Percentiles rank a stretch among this genome's conserved stretches.
Evolutionary conservation across 495 filamentous ascomycete species (phyloP).

Genomic region (Penicillium nucicola): DNA sequence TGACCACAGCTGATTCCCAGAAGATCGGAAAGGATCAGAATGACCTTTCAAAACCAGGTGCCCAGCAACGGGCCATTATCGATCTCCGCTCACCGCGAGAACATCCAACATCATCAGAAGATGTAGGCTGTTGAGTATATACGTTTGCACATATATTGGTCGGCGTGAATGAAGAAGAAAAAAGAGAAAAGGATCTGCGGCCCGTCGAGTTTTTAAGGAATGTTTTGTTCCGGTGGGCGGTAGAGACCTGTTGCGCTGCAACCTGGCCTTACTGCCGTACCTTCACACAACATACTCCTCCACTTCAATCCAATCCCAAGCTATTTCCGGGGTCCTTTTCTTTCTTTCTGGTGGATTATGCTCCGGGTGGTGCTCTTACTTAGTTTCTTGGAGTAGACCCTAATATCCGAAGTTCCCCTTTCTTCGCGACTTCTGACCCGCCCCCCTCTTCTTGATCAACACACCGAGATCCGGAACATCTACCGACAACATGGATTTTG

Average conservation of each 20-base stretch:
- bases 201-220: slow-evolving; percentile 34
- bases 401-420: slow-evolving; percentile 10
- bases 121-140: slow-evolving; percentile 60
- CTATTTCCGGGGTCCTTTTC: slow-evolving; percentile 16
- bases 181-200: slow-evolving; percentile 23
- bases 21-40: slow-evolving; percentile 61
- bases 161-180: slow-evolving; percentile 48
- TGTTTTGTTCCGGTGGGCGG: slow-evolving; percentile 29
- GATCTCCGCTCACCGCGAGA: slow-evolving; percentile 72
- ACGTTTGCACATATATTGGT: slow-evolving; percentile 41
- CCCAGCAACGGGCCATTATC: slow-evolving; percentile 68
- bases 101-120: slow-evolving; percentile 52
- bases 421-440: slow-evolving; percentile 13
- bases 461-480: slow-evolving; percentile 27
- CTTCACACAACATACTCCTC: slow-evolving; percentile 37
- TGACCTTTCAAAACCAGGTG: slow-evolving; percentile 70
- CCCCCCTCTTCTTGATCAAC: slow-evolving; percentile 25
- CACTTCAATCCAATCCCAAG: slow-evolving; percentile 17
- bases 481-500: slow-evolving; percentile 64
- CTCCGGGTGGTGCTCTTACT: slow-evolving; percentile 22
- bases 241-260: slow-evolving; percentile 42
- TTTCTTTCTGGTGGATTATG: slow-evolving; percentile 31
- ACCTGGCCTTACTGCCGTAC: slow-evolving; percentile 45
- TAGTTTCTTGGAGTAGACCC: slow-evolving; percentile 20
- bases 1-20: slow-evolving; percentile 82